Evolutionary conservation across 768 basidiomycete species (phyloP), one percentile per base, ranked within the genome.

Genomic region (Coprinellus micaceus): DNA sequence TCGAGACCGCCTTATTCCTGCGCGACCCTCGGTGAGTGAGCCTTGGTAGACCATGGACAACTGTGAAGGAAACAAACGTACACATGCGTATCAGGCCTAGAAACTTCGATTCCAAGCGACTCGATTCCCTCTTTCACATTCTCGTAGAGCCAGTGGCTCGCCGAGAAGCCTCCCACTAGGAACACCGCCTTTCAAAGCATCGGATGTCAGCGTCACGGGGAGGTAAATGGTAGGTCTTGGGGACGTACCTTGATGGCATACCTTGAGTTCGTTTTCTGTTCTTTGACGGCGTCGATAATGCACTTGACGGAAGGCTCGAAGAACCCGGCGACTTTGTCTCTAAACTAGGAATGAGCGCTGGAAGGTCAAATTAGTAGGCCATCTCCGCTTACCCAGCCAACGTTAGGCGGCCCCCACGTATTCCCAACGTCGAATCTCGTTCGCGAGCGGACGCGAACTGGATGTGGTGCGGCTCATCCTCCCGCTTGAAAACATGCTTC

Each of bases 151-250:
- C 78, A 84, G 48, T 82, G 77, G 55, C 77, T 83, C 1, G 82
- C 80, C 10, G 80, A 77, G 63, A 84, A 84, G 0, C 82, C 83
- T 21, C 83, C 83, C 3, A 85, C 82, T 1, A 85, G 73, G 39
- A 79, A 71, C n/a, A 77, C 71, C 19, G 67, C 66, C 76, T 76
- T 33, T 9, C n/a, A 21, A 11, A 49, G 28, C 48, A 9, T 5
- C 19, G 12, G 13, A 21, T 29, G 3, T 26, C 22, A 7, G 28
- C 5, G 12, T 4, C 28, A 5, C 26, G 13, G 4, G n/a, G 6
- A 13, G 22, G 15, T 11, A 21, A 2, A 2, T 3, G 30, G 21
- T 9, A 13, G n/a, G n/a, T n/a, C n/a, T n/a, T n/a, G n/a, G n/a
- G n/a, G n/a, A n/a, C n/a, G n/a, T 7, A 51, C 49, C 33, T 37